Base-by-base conservation (phyloP, 768 basidiomycete species). In the Tulasnella sp. region DNA sequence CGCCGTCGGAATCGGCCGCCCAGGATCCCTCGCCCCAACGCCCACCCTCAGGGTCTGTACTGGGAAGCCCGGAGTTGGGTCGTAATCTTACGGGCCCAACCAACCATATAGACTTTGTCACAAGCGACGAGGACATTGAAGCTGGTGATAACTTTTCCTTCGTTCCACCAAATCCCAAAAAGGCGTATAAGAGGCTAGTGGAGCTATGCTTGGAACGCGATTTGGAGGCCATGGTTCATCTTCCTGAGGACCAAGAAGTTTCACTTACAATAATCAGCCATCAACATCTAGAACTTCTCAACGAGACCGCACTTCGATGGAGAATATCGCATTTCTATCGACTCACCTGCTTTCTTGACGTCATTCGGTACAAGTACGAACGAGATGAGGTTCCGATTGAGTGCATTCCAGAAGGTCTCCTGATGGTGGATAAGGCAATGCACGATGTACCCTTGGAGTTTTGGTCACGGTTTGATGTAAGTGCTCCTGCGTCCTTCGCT, bases 361-460 rank as follows among this genome's bases (percentile, higher is more conserved):
- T 95, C 75, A 93, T 98, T 74, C 92, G 90, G 79, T 90, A 92
- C 74, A 91, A 95, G 82, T 98, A 92, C 82, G 93, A 96, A 84
- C 89, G 92, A 44, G 91, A 93, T 80, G 91, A 95, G 80, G 94
- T 99, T 6, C 98, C 98, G 2, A 86, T 97, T 82, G 97, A 97
- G 82, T 99, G 98, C 83, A 90, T 99, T 74, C 93, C 93, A 0
- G 98, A 98, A 84, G 97, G 94, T 16, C 84, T 98, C 71, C 88
- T 90, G 69, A 90, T 89, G 77, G 88, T 97, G 29, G 84, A 87
- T 32, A 93, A 92, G 82, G 89, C 91, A 11, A 86, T 91, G 81
- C 86, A 88, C 51, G 94, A 96, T 79, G 88, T 87, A 40, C 89
- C 91, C 10, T 82, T 93, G 2, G 89, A 91, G 29, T 86, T 89